Base-by-base conservation (phyloP, 2,329 filamentous ascomycete species). In the Diplodia seriata region DNA sequence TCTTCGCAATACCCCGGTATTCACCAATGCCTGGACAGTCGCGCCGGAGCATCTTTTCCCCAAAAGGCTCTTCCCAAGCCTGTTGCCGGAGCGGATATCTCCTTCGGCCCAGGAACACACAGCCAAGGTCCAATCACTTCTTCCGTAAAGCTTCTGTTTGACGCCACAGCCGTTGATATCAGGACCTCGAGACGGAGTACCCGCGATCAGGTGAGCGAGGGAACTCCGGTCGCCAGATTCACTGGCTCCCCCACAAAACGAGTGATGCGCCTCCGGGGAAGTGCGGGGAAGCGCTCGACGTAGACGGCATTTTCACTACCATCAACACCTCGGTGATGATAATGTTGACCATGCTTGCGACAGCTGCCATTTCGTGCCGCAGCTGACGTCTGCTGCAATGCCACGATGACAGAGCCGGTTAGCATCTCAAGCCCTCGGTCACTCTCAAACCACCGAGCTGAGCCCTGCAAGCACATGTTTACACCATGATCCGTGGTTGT, bases 391-490 rank as follows among this genome's bases (percentile, higher is more conserved):
- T 33, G 57, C 26, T 29, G 36, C 18, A 23, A 15, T 14, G 47
- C 8, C 40, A 14, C 8, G 9, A 9, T 29, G 2, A n/a, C 57
- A 50, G 47, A 62, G 15, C 11, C n/a, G 57, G 57, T 43, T 62
- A 62, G 57, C 18, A n/a, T 26, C 12, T 38, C 26, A 29, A 33
- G 26, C 15, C 38, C 29, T 62, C 57, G 57, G 57, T 29, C 57
- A 49, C 57, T 43, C 23, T 62, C 57, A 26, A 33, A 49, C 4
- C 57, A 47, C 57, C 57, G 57, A 62, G 57, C 38, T 6, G 40
- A 62, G 40, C 15, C 9, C 26, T 62, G 23, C n/a, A 38, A 49
- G 15, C 15, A 12, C 43, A 20, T 62, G 43, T 36, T 18, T 36
- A 49, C 43, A 15, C 40, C 26, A 15, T 49, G 40, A 8, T 15